Evolutionary conservation across 495 filamentous ascomycete species (phyloP), one percentile per base, ranked within the genome.

Genomic region (Hypoxylon lienhwacheense): DNA sequence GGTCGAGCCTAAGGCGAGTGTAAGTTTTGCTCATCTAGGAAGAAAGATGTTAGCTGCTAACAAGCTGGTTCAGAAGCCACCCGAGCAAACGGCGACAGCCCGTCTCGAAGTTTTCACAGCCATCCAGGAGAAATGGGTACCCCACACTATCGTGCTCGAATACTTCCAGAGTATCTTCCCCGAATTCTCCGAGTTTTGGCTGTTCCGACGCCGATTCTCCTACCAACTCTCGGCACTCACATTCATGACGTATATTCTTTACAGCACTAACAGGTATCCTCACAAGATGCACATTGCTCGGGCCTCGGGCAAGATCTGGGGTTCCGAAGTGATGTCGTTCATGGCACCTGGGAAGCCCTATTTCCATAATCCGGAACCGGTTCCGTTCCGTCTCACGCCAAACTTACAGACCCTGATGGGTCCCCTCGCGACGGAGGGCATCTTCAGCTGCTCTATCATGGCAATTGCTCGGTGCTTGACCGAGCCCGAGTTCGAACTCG

Each of bases 181-280:
- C 45, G 88, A 88, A 34, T 97, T 87, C 66, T 79, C 88, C 17
- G 91, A 96, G 63, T 96, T 97, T 79, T 97, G 91, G 88, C 83
- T 97, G 29, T 99, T 99, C 87, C 85, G 92, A 33, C 84, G 91
- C 39, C 90, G 95, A 48, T 97, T 97, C 70, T 85, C 89, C 21
- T 97, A 97, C 73, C 93, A 97, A 71, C 85, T 96, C 39, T 91
- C 93, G n/a, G 85, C 91, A 1, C 80, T 97, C 47, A 96, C 91
- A 8, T 99, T 97, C 76, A 95, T 99, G 88, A 99, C 95, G 26
- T 97, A 96, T 66, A 86, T 95, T 53, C 88, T 99, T 74, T 89
- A 90, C 75, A 97, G 97, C 80, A 87, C 88, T 68, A 86, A 87
- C 62, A 88, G 95, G 47, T 97, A 89, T 63, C 95, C 95, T 3